A percentile compares a stretch with the other conserved stretches of the same genome.
Conservation (phyloP, 345 rosid genomes). For the Melastoma malabathricum region DNA sequence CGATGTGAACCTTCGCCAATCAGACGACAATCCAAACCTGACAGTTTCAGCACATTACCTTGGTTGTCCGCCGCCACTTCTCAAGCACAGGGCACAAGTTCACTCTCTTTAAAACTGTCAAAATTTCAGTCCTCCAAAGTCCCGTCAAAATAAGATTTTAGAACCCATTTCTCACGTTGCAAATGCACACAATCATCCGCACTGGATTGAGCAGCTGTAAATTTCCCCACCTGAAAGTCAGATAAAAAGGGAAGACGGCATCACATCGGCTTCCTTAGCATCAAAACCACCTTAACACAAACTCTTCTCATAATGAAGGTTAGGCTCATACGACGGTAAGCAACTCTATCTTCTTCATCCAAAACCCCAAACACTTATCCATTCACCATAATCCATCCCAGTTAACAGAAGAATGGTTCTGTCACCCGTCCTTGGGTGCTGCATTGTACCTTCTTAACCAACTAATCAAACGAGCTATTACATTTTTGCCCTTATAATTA, state of each 20-base stretch:
- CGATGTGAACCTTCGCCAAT: conserved; percentile 92
- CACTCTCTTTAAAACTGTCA: conserved; percentile 19
- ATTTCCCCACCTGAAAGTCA: conserved; percentile 19
- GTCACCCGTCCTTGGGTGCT: too few species aligned
- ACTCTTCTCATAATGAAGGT: too few species aligned
- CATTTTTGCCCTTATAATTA: too few species aligned
- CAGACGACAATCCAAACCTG: conserved; percentile 27
- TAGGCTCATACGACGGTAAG: too few species aligned
- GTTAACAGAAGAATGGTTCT: too few species aligned
- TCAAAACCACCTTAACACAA: too few species aligned
- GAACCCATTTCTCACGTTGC: conserved; percentile 25
- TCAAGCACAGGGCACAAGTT: conserved; percentile 20
- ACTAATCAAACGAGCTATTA: too few species aligned
- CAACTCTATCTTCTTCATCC: too few species aligned
- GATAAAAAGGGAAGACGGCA: background rate
- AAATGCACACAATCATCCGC: conserved; percentile 3
- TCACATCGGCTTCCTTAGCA: too few species aligned
- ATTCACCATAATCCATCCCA: too few species aligned
- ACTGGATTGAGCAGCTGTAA: conserved; percentile 4
- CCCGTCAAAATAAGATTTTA: conserved; percentile 43
- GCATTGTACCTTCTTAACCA: too few species aligned
- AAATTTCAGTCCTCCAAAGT: conserved; percentile 31
- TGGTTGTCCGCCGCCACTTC: conserved; percentile 13
- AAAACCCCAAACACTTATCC: too few species aligned
- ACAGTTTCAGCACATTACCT: conserved; percentile 10